phyloP scores from a whole-genome alignment of 768 basidiomycete species.

The Tulasnella sp. region DNA sequence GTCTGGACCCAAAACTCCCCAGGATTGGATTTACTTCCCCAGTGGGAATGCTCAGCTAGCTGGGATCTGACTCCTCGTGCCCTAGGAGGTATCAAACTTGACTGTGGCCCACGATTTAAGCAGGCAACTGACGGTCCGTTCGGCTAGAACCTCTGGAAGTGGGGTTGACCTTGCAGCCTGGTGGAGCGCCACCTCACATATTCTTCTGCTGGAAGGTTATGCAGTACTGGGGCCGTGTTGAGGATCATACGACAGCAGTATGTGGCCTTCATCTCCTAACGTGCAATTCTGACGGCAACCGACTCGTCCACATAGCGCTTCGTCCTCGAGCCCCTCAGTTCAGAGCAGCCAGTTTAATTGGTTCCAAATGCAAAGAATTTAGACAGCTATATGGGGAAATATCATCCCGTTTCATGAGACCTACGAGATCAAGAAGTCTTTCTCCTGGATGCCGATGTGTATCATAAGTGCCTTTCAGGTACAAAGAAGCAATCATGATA shows the following conservation, averaged over 20 bases:
- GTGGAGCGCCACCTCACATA: background rate
- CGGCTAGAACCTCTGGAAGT: slow-evolving; percentile 2
- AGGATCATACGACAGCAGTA: background rate
- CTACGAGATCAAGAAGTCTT: no score
- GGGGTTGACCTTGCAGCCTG: background rate
- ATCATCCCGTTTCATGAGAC: no score
- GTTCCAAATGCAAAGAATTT: background rate
- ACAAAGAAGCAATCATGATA: no score
- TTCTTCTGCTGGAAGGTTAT: background rate
- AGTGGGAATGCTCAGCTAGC: background rate
- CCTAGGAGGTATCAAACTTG: background rate
- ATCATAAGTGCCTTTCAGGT: no score
- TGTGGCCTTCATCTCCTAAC: background rate
- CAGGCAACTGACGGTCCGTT: background rate
- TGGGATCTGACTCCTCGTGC: background rate
- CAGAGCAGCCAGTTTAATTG: background rate
- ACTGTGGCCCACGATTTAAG: no score
- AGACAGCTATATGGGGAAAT: background rate
- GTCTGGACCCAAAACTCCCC: background rate
- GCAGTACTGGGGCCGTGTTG: background rate
- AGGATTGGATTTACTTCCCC: background rate
- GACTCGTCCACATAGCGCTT: background rate
- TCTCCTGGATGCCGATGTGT: no score
- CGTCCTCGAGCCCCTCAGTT: background rate
- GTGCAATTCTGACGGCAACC: background rate